These are phyloP conservation scores for Magnolia sinica DNA, from an alignment of 164 flowering plant species.

Conservation along the genomic window DNA sequence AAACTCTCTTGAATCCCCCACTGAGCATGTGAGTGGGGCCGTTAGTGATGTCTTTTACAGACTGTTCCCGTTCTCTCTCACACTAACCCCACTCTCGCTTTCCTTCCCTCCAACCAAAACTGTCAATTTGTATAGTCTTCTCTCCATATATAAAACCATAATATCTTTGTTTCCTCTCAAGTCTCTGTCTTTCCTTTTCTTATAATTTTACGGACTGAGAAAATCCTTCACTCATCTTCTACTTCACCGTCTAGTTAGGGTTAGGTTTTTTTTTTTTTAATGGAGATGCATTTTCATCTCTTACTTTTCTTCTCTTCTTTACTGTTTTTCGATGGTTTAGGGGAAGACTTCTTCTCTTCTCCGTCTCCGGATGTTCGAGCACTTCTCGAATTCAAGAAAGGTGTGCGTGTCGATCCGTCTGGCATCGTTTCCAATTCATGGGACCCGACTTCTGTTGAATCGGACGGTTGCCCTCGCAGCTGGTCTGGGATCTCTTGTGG, in stretches of 20 bases:
- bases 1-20: neutral
- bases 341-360: neutral
- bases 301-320: neutral
- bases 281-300: neutral
- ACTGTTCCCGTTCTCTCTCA: neutral
- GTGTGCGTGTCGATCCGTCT: constrained; percentile 55
- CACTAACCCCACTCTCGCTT: neutral
- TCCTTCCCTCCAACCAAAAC: neutral
- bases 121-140: neutral
- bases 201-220: neutral
- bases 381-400: constrained; percentile 39
- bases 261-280: neutral
- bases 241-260: neutral
- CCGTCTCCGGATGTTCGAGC: neutral
- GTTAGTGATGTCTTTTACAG: neutral
- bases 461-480: constrained; percentile 34
- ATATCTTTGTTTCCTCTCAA: neutral
- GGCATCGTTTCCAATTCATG: constrained; percentile 40
- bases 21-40: neutral
- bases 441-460: constrained; percentile 24
- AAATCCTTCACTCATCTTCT: neutral
- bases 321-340: neutral
- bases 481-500: constrained; percentile 74
- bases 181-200: neutral
- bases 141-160: neutral